phyloP scores from a whole-genome alignment of 225 moss, liverwort and hornwort species.

The Bryum argenteum region DNA sequence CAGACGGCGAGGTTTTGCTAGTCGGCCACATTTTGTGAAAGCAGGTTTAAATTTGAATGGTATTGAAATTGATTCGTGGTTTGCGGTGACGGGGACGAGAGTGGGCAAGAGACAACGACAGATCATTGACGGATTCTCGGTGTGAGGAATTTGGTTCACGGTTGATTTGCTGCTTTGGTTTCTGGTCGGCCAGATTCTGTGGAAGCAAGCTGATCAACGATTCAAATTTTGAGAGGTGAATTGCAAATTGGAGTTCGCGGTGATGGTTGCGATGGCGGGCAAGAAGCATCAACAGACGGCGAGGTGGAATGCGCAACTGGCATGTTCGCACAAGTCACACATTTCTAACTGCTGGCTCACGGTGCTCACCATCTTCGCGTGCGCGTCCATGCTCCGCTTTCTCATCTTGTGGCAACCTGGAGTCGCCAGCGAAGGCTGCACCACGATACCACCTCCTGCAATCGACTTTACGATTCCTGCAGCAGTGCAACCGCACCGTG shows the following conservation, averaged over 20 bases:
- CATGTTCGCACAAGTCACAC: slow-evolving; percentile 6
- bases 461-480: background rate
- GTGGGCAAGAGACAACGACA: slow-evolving; percentile 10
- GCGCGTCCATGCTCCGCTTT: slow-evolving; percentile 49
- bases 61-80: no score
- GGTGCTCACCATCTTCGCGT: slow-evolving; percentile 46
- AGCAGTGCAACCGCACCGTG: slow-evolving; percentile 3
- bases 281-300: slow-evolving; percentile 9
- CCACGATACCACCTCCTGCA: no score
- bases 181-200: no score
- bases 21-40: no score
- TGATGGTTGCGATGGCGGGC: slow-evolving; percentile 29
- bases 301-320: slow-evolving; percentile 19
- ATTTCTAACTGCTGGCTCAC: slow-evolving; percentile 41
- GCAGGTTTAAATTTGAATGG: no score
- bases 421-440: background rate
- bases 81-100: slow-evolving; percentile 24
- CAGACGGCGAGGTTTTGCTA: no score
- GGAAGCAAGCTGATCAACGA: no score
- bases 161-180: no score
- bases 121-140: no score
- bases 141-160: no score
- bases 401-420: slow-evolving; percentile 45
- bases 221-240: background rate
- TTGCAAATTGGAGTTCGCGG: background rate